Base-by-base conservation (phyloP, 1,284 basidiomycete species). In the Sporisorium reilianum region DNA sequence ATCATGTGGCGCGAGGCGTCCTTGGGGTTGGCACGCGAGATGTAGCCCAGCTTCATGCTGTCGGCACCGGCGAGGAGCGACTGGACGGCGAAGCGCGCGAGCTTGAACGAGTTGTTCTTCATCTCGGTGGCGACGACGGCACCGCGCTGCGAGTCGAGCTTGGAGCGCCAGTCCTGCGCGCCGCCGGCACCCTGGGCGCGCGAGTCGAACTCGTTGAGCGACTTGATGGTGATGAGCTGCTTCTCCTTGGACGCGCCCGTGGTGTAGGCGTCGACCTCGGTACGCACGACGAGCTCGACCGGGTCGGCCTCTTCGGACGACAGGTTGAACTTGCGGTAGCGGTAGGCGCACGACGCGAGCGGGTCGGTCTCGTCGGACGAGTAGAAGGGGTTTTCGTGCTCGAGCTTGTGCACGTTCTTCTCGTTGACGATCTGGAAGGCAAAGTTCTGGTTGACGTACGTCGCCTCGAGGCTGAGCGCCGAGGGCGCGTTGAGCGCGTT, bases 81-180 rank as follows among this genome's bases (percentile, higher is more conserved):
- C 88, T 98, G 95, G 32, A 98, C 92, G 0, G 97, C 92, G 93
- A 96, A 99, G 84, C 96, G 93, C 20, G 96, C 95, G 54, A 99
- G 89, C 87, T 99, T 99, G 88, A 92, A 95, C 82, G 92, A 94
- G 87, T 99, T 99, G 88, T 99, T 99, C 89, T 99, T 99, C 97
- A 99, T 98, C 88, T 99, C 97, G 44, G 94, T 97, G 49, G 97
- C 95, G 63, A 99, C 94, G 46, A 99, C 96, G 3, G 97, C 97
- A 81, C 97, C 97, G 66, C 95, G 91, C 86, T 98, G 95, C 9
- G 92, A 91, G 86, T 99, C 97, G 55, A 99, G 88, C 86, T 97
- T 97, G 52, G 92, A 89, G 52, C 95, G 90, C 97, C 97, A 99
- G 86, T 99, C 97, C 23, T 94, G 93, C 18, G 96, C 95, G 57